phyloP scores from a whole-genome alignment of 768 basidiomycete species.

The Kwoniella pini region DNA sequence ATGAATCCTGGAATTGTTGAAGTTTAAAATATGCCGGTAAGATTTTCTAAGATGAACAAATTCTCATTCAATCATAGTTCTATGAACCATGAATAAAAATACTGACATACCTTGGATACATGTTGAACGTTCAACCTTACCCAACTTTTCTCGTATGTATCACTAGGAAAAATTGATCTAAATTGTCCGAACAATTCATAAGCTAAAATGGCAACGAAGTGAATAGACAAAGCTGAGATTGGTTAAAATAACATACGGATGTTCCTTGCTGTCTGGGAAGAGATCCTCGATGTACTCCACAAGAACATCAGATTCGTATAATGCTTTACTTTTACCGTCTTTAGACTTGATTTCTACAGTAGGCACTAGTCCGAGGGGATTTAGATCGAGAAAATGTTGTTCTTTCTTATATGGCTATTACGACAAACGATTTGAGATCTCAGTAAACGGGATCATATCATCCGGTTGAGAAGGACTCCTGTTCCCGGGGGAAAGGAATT shows the following conservation, averaged over 20 bases:
- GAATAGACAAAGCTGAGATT: too few relatives aligned
- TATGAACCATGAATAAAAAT: neutral
- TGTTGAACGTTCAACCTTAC: slow-evolving; percentile 44
- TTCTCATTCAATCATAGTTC: too few relatives aligned
- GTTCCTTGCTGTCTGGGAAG: slow-evolving; percentile 56
- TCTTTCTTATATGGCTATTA: slow-evolving; percentile 69
- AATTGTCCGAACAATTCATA: too few relatives aligned
- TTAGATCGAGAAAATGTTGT: slow-evolving; percentile 72
- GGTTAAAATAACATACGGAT: slow-evolving; percentile 58
- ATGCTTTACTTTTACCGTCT: slow-evolving; percentile 56
- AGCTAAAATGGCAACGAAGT: too few relatives aligned
- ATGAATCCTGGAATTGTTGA: slow-evolving; percentile 56
- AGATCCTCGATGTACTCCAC: slow-evolving; percentile 72
- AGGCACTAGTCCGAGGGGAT: slow-evolving; percentile 80
- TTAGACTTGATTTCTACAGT: slow-evolving; percentile 57
- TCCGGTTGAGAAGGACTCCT: too few relatives aligned
- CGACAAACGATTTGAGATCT: too few relatives aligned
- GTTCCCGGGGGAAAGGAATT: too few relatives aligned
- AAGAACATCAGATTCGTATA: slow-evolving; percentile 80
- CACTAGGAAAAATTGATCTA: slow-evolving; percentile 57
- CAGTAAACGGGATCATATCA: too few relatives aligned
- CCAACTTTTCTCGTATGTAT: slow-evolving; percentile 25
- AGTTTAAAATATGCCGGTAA: slow-evolving; percentile 62
- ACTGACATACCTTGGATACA: slow-evolving; percentile 54
- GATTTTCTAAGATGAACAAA: slow-evolving; percentile 58